Percentiles rank a stretch among this genome's conserved stretches.
Evolutionary conservation across 148 eudicot species (phyloP).

Genomic region (Chenopodium berlandieri): DNA sequence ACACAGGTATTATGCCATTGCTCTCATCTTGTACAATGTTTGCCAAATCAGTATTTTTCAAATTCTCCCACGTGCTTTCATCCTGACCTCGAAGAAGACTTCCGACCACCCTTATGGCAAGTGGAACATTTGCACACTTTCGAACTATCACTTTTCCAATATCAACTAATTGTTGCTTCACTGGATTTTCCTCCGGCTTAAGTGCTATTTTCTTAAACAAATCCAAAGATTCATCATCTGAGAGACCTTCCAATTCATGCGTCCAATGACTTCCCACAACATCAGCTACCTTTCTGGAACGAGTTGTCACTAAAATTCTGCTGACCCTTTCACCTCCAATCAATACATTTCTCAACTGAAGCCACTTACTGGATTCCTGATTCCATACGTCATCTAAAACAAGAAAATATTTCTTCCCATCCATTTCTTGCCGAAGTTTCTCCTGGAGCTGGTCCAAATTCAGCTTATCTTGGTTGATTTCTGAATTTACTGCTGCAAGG

Average conservation of each 20-base stretch:
- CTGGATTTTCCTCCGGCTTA: background rate
- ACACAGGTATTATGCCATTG: constrained; percentile 22
- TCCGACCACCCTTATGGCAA: constrained; percentile 35
- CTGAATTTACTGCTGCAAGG: background rate
- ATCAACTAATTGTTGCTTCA: constrained; percentile 3
- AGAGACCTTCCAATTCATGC: constrained; percentile 14
- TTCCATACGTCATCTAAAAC: constrained; percentile 38
- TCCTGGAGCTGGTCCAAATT: constrained; percentile 20
- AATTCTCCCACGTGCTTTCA: constrained; percentile 30
- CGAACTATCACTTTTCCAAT: constrained; percentile 29
- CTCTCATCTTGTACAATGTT: constrained; percentile 7
- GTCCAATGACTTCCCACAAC: too few relatives aligned
- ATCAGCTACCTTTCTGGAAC: constrained; percentile 23
- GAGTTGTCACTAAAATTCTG: constrained; percentile 40
- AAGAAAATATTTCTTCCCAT: constrained; percentile 27
- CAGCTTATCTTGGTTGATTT: background rate
- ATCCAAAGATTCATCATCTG: constrained; percentile 24
- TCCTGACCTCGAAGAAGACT: constrained; percentile 29
- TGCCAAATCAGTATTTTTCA: constrained; percentile 28
- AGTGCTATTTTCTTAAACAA: constrained; percentile 35
- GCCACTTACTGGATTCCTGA: constrained; percentile 22
- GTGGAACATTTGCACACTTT: constrained; percentile 29
- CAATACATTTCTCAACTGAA: constrained; percentile 15
- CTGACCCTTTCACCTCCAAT: constrained; percentile 26
- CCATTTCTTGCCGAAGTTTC: constrained; percentile 2